Base-by-base conservation (phyloP, 2,329 filamentous ascomycete genomes). In the Penicillium aurantiogriseum region DNA sequence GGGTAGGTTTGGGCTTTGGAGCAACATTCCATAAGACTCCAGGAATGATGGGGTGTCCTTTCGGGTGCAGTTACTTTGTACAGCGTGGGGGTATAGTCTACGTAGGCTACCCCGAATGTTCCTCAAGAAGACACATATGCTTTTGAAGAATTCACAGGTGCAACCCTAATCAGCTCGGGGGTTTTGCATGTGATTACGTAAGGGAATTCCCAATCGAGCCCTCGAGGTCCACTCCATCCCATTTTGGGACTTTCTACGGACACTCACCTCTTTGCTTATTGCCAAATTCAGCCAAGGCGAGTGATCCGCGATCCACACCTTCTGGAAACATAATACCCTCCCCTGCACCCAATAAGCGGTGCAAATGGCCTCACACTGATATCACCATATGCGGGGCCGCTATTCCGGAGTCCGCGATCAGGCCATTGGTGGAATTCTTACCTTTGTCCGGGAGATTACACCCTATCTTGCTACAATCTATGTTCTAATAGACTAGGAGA, bases 231-330 rank as follows among this genome's bases (percentile, higher is more conserved):
- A 36, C 35, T 17, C 35, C 35, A 38, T n/a, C 6, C 15, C 2
- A 36, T 36, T 6, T 36, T n/a, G 39, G 21, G 25, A 25, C 17
- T 17, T 27, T 10, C 2, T 27, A 44, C 7, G 3, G 23, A 25
- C 56, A 61, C 57, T 25, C 53, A 57, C 49, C 10, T 4, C 33
- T 3, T 11, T 19, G 9, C 1, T 11, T 46, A 58, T 39, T 43
- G 17, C 38, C 45, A 44, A 38, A 21, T 15, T 8, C 25, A 43
- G 61, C 61, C 65, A 66, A 66, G 64, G 49, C 56, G 63, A 63
- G 53, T 10, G 65, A 67, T 67, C 65, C 50, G 43, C 64, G 61
- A 58, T 65, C 65, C 65, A 65, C 65, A 66, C 54, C 65, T 67
- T 67, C 65, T 66, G 61, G 65, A 67, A 67, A 67, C 29, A 60